A percentile compares a stretch with the other conserved stretches of the same genome.
phyloP scores from a whole-genome alignment of 768 basidiomycete genomes.

The Lactarius evosmus region DNA sequence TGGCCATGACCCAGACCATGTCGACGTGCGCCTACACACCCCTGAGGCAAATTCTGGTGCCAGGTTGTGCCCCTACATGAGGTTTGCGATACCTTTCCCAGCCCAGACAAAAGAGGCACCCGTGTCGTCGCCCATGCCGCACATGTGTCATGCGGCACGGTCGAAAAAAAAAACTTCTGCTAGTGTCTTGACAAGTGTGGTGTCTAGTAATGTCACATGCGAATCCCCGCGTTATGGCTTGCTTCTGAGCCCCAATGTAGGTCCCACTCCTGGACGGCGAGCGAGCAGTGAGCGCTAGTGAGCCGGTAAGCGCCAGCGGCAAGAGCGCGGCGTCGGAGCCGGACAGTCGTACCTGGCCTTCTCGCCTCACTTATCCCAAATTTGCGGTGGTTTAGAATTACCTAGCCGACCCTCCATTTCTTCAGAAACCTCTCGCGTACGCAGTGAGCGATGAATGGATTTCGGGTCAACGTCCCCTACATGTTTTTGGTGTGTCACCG shows the following conservation, averaged over 20 bases:
- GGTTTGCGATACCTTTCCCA: background rate
- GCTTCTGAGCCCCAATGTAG: too few relatives aligned
- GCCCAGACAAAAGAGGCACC: background rate
- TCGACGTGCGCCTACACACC: background rate
- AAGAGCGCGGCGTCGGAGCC: background rate
- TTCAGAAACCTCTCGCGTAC: background rate
- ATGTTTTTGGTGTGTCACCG: background rate
- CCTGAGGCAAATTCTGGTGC: background rate
- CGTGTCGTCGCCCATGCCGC: background rate
- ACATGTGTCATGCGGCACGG: background rate
- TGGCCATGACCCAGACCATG: background rate
- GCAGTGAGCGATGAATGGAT: background rate
- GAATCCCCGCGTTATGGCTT: background rate
- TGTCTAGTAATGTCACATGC: background rate
- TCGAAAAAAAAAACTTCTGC: background rate
- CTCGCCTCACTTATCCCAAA: background rate
- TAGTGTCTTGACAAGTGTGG: background rate
- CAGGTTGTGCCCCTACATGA: background rate
- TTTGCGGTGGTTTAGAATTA: background rate
- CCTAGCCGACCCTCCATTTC: background rate
- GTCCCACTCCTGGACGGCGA: too few relatives aligned
- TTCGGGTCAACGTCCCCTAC: background rate
- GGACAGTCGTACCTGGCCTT: background rate
- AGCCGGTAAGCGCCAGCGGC: background rate
- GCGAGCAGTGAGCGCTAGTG: too few relatives aligned